phyloP scores from a whole-genome alignment of 1,284 basidiomycete species.

The Retiboletus flavoniger region DNA sequence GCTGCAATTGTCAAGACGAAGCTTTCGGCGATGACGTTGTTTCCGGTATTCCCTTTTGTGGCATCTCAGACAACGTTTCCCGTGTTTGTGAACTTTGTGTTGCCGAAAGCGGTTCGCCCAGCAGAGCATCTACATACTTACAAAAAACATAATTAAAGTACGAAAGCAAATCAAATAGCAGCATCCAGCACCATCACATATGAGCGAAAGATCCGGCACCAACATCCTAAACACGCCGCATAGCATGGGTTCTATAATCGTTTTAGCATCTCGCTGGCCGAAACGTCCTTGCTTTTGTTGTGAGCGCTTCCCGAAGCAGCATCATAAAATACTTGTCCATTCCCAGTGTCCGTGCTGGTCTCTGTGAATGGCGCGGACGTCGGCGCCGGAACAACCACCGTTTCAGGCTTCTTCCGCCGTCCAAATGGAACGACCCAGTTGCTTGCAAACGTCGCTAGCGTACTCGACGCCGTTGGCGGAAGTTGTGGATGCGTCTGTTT shows the following conservation, averaged over 20 bases:
- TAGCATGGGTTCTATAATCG: conserved; percentile 29
- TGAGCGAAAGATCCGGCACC: neutral
- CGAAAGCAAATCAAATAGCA: neutral
- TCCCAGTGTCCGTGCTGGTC: conserved; percentile 10
- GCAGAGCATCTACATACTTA: neutral
- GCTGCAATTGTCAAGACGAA: neutral
- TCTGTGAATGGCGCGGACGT: conserved; percentile 10
- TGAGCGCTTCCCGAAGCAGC: conserved; percentile 15
- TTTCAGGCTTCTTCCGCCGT: conserved; percentile 46
- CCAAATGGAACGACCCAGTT: conserved; percentile 67
- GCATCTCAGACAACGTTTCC: too few species aligned
- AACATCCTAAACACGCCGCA: neutral
- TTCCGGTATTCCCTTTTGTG: neutral
- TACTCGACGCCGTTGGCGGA: conserved; percentile 36
- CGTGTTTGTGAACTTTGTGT: neutral
- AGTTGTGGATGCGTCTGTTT: conserved; percentile 3
- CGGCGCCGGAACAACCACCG: neutral
- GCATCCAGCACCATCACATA: neutral
- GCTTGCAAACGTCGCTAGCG: conserved; percentile 62
- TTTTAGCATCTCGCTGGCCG: conserved; percentile 47
- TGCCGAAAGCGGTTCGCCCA: neutral
- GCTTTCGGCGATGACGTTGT: neutral
- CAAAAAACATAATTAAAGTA: neutral
- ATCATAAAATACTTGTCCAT: conserved; percentile 15
- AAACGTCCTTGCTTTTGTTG: conserved; percentile 21